phyloP scores from a whole-genome alignment of 768 basidiomycete genomes.

The Kwoniella dendrophila region DNA sequence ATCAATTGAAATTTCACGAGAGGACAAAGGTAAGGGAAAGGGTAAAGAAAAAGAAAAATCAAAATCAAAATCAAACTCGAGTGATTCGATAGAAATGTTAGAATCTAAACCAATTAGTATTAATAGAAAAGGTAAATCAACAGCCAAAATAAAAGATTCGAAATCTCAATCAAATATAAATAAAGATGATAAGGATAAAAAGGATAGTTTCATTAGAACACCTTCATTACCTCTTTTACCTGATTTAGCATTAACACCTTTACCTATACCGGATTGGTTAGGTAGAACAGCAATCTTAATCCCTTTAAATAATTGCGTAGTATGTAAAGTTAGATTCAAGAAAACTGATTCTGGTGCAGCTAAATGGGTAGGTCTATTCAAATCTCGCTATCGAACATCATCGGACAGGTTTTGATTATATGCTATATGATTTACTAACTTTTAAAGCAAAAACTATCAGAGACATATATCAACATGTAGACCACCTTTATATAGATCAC shows the following conservation, averaged over 20 bases:
- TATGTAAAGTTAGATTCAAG: constrained; percentile 37
- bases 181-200: background rate
- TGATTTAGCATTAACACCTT: constrained; percentile 19
- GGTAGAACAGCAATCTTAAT: constrained; percentile 34
- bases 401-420: background rate
- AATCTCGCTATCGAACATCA: background rate
- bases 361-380: constrained; percentile 37
- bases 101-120: no score
- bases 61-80: background rate
- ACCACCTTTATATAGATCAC: constrained; percentile 42
- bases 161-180: background rate
- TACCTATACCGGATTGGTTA: constrained; percentile 35
- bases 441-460: constrained; percentile 16
- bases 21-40: constrained; percentile 1
- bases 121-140: background rate
- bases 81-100: no score
- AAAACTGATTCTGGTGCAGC: constrained; percentile 39
- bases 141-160: background rate
- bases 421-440: background rate
- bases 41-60: background rate
- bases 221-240: constrained; percentile 21
- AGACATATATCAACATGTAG: constrained; percentile 45
- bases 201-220: background rate
- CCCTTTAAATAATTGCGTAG: constrained; percentile 25
- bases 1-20: background rate